These are phyloP conservation scores for Delphinella strobiligena DNA, from an alignment of 2,329 filamentous ascomycete genomes.

Conservation along the genomic window DNA sequence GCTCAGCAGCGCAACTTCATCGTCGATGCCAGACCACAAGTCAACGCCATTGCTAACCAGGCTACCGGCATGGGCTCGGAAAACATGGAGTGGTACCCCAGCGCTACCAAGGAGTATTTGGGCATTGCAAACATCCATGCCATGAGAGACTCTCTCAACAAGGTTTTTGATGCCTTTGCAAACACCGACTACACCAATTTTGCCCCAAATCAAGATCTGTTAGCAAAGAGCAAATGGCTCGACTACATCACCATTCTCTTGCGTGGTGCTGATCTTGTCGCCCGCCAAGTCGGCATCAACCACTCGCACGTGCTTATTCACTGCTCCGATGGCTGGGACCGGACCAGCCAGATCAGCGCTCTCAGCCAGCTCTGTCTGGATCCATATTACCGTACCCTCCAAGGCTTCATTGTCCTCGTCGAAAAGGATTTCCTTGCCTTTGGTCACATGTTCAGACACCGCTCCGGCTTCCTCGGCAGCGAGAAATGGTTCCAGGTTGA, in stretches of 20 bases:
- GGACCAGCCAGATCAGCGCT: constrained; percentile 87
- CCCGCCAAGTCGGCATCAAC: constrained; percentile 75
- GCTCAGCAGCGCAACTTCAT: constrained; percentile 91
- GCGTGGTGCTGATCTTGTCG: constrained; percentile 73
- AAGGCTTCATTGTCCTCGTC: constrained; percentile 86
- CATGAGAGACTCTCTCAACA: constrained; percentile 84
- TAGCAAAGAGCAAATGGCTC: constrained; percentile 80
- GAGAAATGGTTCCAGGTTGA: constrained; percentile 92
- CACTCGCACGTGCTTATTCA: constrained; percentile 95
- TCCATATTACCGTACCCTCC: constrained; percentile 85
- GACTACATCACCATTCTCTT: constrained; percentile 78
- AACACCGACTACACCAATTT: constrained; percentile 80
- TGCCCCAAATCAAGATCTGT: constrained; percentile 66
- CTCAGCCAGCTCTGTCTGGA: constrained; percentile 88
- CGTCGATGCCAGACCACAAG: constrained; percentile 83
- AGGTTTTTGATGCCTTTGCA: constrained; percentile 79
- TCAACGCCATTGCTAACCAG: constrained; percentile 93
- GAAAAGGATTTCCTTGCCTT: constrained; percentile 98
- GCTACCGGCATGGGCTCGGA: constrained; percentile 87
- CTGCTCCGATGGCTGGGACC: constrained; percentile 97
- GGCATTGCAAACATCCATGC: constrained; percentile 98
- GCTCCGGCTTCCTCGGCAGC: constrained; percentile 75
- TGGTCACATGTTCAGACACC: constrained; percentile 91
- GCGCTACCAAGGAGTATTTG: constrained; percentile 80
- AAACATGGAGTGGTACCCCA: constrained; percentile 95